Percentiles rank a stretch among this genome's conserved stretches.
Conservation (phyloP, 2,329 filamentous ascomycete species). For the Beauveria scarabaeidicola region DNA sequence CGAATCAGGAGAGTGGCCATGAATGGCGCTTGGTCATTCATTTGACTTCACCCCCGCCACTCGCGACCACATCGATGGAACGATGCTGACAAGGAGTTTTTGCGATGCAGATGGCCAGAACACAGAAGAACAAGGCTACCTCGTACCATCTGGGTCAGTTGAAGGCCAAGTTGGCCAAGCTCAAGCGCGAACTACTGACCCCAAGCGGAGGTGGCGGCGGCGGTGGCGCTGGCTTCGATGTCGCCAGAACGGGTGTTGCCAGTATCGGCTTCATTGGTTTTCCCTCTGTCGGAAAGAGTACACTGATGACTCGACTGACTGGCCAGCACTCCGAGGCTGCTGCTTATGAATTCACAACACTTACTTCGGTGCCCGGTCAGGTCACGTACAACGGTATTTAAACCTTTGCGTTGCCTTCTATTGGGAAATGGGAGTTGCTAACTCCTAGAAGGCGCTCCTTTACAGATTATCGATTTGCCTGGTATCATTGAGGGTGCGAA, state of each 20-base stretch:
- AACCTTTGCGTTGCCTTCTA: too few relatives aligned
- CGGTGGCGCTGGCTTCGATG: conserved; percentile 86
- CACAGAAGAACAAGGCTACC: conserved; percentile 95
- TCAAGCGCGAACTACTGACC: conserved; percentile 91
- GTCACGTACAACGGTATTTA: conserved; percentile 76
- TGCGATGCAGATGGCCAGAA: conserved; percentile 70
- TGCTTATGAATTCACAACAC: conserved; percentile 96
- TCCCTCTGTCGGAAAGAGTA: conserved; percentile 96
- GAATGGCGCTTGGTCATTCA: neutral
- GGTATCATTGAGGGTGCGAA: conserved; percentile 99
- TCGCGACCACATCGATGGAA: neutral
- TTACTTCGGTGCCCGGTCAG: conserved; percentile 95
- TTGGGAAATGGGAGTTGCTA: neutral
- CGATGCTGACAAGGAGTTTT: conserved; percentile 8
- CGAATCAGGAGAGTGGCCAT: neutral
- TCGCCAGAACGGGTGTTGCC: conserved; percentile 93
- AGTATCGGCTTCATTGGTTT: conserved; percentile 98
- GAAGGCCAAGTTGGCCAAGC: conserved; percentile 95
- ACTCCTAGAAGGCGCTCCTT: conserved; percentile 58
- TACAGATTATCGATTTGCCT: conserved; percentile 96
- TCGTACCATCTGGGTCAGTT: conserved; percentile 91
- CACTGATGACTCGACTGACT: conserved; percentile 87
- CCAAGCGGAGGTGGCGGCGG: conserved; percentile 78
- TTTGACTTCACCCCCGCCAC: neutral
- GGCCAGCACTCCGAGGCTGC: conserved; percentile 96